Percentiles rank a stretch among this genome's conserved stretches.
Conservation (phyloP, 768 basidiomycete species). For the Gyrodon lividus region DNA sequence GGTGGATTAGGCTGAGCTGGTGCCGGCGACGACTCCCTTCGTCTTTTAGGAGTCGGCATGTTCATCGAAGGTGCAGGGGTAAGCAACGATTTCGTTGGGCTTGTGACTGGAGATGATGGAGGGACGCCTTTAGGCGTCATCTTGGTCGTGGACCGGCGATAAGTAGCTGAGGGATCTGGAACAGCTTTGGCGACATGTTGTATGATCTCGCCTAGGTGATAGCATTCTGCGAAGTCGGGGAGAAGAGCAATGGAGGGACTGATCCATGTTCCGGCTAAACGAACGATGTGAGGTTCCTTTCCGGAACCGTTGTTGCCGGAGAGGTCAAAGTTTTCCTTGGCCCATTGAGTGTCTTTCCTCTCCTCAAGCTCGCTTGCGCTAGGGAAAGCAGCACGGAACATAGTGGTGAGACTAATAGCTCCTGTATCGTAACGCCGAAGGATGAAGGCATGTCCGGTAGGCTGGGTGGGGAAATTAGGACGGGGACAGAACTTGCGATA, state of each 20-base stretch:
- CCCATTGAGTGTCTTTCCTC: conserved; percentile 78
- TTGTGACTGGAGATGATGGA: conserved; percentile 27
- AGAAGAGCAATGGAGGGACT: conserved; percentile 59
- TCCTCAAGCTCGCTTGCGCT: conserved; percentile 75
- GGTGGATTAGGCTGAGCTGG: conserved; percentile 17
- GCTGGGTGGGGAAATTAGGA: conserved; percentile 40
- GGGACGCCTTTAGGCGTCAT: conserved; percentile 28
- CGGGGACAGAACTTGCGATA: conserved; percentile 7
- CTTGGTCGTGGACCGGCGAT: conserved; percentile 63
- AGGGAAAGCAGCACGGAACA: conserved; percentile 95
- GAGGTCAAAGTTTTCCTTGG: conserved; percentile 75
- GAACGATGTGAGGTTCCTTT: conserved; percentile 56
- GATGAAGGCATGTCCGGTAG: conserved; percentile 86
- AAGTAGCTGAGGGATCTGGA: conserved; percentile 76
- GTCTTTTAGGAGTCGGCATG: conserved; percentile 57
- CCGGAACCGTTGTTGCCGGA: conserved; percentile 73
- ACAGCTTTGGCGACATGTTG: conserved; percentile 63
- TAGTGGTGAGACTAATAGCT: conserved; percentile 89
- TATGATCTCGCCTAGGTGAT: conserved; percentile 61
- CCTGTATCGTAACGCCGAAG: conserved; percentile 92
- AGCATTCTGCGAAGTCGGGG: conserved; percentile 57
- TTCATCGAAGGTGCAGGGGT: conserved; percentile 38
- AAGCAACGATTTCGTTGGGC: conserved; percentile 23
- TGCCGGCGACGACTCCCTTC: conserved; percentile 57
- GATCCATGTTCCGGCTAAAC: conserved; percentile 91